Evolutionary conservation across 1,139 yeast species (phyloP).

Genomic region (Magnusiomyces clavatus): DNA sequence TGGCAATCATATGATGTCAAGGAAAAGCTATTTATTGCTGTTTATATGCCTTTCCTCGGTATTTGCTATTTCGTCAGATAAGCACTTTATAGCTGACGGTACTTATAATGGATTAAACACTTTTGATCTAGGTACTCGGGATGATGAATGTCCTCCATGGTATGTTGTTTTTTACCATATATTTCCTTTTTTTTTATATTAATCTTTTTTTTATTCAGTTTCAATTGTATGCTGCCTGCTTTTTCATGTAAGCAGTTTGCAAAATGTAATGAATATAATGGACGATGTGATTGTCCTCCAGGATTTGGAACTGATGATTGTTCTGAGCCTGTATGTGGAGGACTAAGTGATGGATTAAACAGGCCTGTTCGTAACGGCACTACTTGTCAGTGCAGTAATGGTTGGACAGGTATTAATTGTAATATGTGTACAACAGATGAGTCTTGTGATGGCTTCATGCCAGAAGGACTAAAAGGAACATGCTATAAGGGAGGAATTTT

Average conservation of each 20-base stretch:
- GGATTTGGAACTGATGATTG: slow-evolving; percentile 96
- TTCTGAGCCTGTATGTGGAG: slow-evolving; percentile 82
- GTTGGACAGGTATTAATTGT: slow-evolving; percentile 95
- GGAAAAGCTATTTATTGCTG: no score
- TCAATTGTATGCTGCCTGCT: slow-evolving; percentile 89
- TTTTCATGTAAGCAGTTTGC: slow-evolving; percentile 89
- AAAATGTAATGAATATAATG: slow-evolving; percentile 75
- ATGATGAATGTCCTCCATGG: no score
- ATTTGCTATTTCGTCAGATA: no score
- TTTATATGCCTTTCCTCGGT: no score
- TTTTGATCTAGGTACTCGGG: no score
- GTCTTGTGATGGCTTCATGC: slow-evolving; percentile 82
- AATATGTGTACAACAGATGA: slow-evolving; percentile 63
- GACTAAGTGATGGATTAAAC: slow-evolving; percentile 53
- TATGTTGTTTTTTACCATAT: not conserved
- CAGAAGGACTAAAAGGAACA: slow-evolving; percentile 78
- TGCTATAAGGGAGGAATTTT: slow-evolving; percentile 85
- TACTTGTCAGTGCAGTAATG: slow-evolving; percentile 64
- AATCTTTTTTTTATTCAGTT: slow-evolving; percentile 35
- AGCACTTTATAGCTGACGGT: no score
- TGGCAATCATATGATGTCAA: no score
- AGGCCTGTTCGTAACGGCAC: slow-evolving; percentile 54
- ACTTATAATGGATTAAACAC: no score
- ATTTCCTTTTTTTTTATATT: not conserved
- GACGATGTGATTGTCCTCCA: slow-evolving; percentile 83